These are phyloP conservation scores for Aspergillus sp. DNA, from an alignment of 2,329 filamentous ascomycete genomes.

Conservation along the genomic window DNA sequence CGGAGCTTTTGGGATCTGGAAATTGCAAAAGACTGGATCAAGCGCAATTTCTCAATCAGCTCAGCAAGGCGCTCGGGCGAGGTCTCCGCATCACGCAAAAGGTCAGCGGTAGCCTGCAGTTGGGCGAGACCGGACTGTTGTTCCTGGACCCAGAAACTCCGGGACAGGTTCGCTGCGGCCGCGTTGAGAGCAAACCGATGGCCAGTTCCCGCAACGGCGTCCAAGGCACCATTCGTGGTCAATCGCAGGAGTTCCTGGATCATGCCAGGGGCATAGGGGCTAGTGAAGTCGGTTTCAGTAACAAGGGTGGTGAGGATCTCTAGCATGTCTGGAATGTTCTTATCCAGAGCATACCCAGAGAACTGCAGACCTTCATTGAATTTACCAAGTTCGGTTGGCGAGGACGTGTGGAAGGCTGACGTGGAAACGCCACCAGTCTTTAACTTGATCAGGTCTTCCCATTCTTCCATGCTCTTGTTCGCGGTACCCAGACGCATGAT, in stretches of 20 bases:
- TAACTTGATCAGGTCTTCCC: slow-evolving; percentile 93
- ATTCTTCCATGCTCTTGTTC: slow-evolving; percentile 84
- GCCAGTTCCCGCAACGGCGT: slow-evolving; percentile 85
- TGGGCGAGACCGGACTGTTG: slow-evolving; percentile 90
- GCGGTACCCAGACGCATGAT: slow-evolving; percentile 92
- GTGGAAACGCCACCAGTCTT: slow-evolving; percentile 90
- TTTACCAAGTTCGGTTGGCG: slow-evolving; percentile 67
- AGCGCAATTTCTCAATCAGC: slow-evolving; percentile 78
- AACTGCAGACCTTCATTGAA: slow-evolving; percentile 81
- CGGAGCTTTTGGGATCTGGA: slow-evolving; percentile 67
- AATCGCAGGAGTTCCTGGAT: slow-evolving; percentile 84
- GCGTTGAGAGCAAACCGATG: slow-evolving; percentile 83
- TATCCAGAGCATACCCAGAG: slow-evolving; percentile 82
- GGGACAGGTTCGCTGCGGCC: slow-evolving; percentile 76
- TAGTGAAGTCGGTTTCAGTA: slow-evolving; percentile 85
- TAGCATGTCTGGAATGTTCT: slow-evolving; percentile 89
- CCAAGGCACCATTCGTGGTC: slow-evolving; percentile 84
- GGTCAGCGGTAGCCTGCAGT: slow-evolving; percentile 75
- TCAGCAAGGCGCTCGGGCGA: slow-evolving; percentile 69
- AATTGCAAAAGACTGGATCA: slow-evolving; percentile 77
- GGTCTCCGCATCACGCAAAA: slow-evolving; percentile 67
- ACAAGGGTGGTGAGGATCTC: slow-evolving; percentile 78
- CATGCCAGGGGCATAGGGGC: slow-evolving; percentile 74
- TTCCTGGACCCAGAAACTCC: slow-evolving; percentile 70
- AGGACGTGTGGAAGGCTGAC: slow-evolving; percentile 78